Base-by-base conservation (phyloP, 2,329 filamentous ascomycete genomes). In the Chrysosporium queenslandicum region DNA sequence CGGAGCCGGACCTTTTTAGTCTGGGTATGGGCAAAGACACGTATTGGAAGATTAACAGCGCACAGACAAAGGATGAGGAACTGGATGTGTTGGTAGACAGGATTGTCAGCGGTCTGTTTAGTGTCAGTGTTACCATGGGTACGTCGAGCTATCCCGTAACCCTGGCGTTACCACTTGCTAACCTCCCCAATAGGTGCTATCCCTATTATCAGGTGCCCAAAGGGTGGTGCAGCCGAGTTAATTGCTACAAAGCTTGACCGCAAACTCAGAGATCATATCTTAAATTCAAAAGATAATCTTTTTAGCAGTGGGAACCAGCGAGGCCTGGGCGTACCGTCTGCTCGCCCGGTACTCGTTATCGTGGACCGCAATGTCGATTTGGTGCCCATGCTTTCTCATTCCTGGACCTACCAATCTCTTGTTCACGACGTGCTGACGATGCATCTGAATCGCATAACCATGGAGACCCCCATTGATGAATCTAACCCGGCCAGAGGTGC, bases 41-140 rank as follows among this genome's bases (percentile, higher is more conserved):
- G 7, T 98, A 98, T 67, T 94, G 87, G 82, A 88, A 87, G n/a
- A 75, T 98, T 64, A 97, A 97, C 71, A 97, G 90, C 68, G 86
- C 86, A 14, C 83, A 87, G 64, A 94, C 89, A 2, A 87, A 85
- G 58, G 92, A 97, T 61, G 87, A 92, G 54, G 86, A 92, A 64
- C 78, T 98, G 51, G 92, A 97, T 63, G 76, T 79, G 49, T 82
- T 92, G 34, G 80, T 98, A 29, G 91, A 98, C 68, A 83, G 83
- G 59, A 91, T 97, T 58, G 92, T 98, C 47, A 94, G 86, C 62
- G 92, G 92, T 0, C 74, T 98, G n/a, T 98, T 97, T 71, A 96
- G 90, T 58, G 92, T 98, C 46, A 85, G 92, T 55, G 92, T 94
- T n/a, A 98, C 92, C 4, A 95, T 96, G 88, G 91, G 89, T 85